Base-by-base conservation (phyloP, 192 early-diverging fungal genomes). In the Spinellus fusiger region DNA sequence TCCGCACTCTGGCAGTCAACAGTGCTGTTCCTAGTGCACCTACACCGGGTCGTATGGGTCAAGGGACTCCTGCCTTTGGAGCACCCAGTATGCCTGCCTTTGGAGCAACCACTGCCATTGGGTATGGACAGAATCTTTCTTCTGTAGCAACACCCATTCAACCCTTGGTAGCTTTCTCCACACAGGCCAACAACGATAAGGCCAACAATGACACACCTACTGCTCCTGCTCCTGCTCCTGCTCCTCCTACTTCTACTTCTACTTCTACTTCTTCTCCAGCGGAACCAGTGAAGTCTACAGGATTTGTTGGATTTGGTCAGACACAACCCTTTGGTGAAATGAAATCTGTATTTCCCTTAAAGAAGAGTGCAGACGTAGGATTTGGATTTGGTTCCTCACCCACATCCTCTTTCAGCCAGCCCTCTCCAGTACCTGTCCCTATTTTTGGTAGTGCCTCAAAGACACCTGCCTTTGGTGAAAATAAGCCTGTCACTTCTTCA, bases 21-120 rank as follows among this genome's bases (percentile, higher is more conserved):
- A n/a, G 5, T n/a, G 50, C 15, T 40, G n/a, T 16, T 12, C 12
- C 60, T 0, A 6, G 9, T 0, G 16, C 64, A 0, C n/a, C 59
- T 16, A 27, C 60, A 12, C 40, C 40, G 3, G 40, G 40, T 10
- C 40, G 3, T 44, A 44, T 44, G 40, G 40, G 40, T 12, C 40
- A 44, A 44, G 57, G 58, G 12, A 10, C 58, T n/a, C 20, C 56
- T 16, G 37, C 48, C 27, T 61, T 56, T 28, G 54, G 54, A 6
- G n/a, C 34, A 38, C 23, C 50, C 22, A 28, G 0, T 32, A 38
- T 40, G 4, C 64, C 56, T 26, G 16, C 64, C 9, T 65, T 62
- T 58, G 67, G 66, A 12, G 34, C 58, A 10, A 56, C 59, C 27
- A 50, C 54, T 8, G 13, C 28, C 51, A 15, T 61, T 32, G 66